Conservation (phyloP, 176 grass and related monocot genomes). For the Aegilops sharonensis region DNA sequence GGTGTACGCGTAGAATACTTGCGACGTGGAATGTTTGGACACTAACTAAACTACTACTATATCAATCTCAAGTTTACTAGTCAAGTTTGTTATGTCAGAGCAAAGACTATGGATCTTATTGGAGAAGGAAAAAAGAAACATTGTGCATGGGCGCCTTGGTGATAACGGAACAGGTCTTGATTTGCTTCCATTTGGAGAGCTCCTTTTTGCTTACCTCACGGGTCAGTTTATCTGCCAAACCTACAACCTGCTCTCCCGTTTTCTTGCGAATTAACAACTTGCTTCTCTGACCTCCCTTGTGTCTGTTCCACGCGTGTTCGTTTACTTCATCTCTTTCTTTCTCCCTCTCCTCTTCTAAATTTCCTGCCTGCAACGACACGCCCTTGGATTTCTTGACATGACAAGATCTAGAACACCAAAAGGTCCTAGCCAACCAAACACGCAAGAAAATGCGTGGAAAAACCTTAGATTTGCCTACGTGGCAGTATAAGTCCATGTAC, state of each 20-base stretch:
- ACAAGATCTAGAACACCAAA: neutral
- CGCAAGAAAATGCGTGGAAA: neutral
- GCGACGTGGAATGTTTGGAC: slow-evolving; percentile 3
- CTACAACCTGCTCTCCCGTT: too few relatives aligned
- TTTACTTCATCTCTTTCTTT: neutral
- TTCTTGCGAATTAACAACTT: neutral
- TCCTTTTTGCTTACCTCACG: slow-evolving; percentile 15
- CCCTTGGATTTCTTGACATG: neutral
- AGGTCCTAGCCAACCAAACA: neutral
- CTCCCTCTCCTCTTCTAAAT: neutral
- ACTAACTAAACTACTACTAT: neutral
- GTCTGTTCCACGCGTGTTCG: neutral
- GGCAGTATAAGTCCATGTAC: neutral
- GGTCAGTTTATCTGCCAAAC: neutral
- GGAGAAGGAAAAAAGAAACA: neutral
- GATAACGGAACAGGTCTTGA: slow-evolving; percentile 16
- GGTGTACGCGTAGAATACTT: slow-evolving; percentile 20
- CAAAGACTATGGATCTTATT: neutral
- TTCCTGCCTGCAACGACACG: slow-evolving; percentile 8
- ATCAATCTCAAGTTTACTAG: neutral
- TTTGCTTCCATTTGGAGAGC: slow-evolving; percentile 32
- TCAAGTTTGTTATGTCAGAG: neutral
- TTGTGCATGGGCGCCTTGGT: neutral
- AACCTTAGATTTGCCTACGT: neutral
- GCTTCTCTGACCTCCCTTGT: slow-evolving; percentile 16